A percentile compares a stretch with the other conserved stretches of the same genome.
phyloP scores from a whole-genome alignment of 192 early-diverging fungal genomes.

The Coemansia sp. region DNA sequence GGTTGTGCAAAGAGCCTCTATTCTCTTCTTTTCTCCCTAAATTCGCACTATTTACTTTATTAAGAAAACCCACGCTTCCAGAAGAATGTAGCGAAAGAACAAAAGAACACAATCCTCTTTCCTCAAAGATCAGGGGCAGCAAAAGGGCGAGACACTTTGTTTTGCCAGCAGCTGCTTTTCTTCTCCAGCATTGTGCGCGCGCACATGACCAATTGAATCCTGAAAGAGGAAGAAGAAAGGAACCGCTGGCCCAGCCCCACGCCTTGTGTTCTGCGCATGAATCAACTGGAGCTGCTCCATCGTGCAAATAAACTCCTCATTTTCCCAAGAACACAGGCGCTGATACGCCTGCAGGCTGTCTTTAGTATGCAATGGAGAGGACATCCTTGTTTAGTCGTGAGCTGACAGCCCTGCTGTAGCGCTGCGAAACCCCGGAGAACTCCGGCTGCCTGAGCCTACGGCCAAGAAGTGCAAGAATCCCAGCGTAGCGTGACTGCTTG shows the following conservation, averaged over 20 bases:
- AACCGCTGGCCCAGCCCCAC: not conserved
- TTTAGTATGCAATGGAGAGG: conserved; percentile 31
- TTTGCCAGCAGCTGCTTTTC: too few species aligned
- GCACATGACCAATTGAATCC: too few species aligned
- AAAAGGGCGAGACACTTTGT: too few species aligned
- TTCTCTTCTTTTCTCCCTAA: too few species aligned
- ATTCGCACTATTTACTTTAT: too few species aligned
- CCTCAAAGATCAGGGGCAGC: too few species aligned
- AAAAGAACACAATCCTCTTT: too few species aligned
- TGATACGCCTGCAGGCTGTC: not conserved
- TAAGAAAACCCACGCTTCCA: too few species aligned
- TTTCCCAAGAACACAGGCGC: not conserved
- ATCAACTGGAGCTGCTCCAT: not conserved
- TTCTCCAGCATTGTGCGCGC: too few species aligned
- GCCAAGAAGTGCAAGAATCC: conserved; percentile 23
- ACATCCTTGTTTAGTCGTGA: conserved; percentile 32
- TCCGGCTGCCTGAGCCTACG: conserved; percentile 19
- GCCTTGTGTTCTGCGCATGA: not conserved
- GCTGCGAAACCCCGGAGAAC: conserved; percentile 7
- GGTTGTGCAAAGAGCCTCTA: too few species aligned
- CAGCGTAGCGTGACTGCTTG: conserved; percentile 50
- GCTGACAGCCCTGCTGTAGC: conserved; percentile 10
- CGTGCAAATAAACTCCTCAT: not conserved
- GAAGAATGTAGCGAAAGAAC: too few species aligned
- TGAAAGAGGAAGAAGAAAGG: too few species aligned